phyloP scores from a whole-genome alignment of 2,329 filamentous ascomycete genomes.

The Xylariales sp. region DNA sequence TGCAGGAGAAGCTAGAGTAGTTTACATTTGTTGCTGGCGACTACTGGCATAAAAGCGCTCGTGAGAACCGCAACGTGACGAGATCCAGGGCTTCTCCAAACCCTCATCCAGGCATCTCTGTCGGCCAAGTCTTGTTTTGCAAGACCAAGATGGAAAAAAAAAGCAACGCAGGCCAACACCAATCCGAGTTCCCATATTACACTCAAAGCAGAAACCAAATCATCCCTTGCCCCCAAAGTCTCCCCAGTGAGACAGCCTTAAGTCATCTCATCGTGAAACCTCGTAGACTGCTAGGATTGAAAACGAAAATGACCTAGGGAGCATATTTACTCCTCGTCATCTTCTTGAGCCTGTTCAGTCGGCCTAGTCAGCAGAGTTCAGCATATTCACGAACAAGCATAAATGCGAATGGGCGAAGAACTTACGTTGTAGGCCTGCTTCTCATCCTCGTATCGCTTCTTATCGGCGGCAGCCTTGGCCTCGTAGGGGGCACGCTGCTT shows the following conservation, averaged over 20 bases:
- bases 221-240: neutral
- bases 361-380: slow-evolving; percentile 20
- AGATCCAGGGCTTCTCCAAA: neutral
- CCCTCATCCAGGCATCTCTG: slow-evolving; percentile 1
- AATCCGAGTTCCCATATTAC: slow-evolving; percentile 12
- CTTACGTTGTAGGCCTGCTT: slow-evolving; percentile 90
- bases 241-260: slow-evolving; percentile 5
- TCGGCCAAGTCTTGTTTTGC: slow-evolving; percentile 1
- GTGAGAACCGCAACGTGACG: slow-evolving; percentile 5
- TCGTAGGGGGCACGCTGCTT: slow-evolving; percentile 93
- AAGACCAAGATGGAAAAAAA: too few relatives aligned
- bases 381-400: slow-evolving; percentile 10
- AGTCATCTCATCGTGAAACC: slow-evolving; percentile 5
- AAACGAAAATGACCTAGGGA: slow-evolving; percentile 4
- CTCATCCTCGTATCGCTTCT: slow-evolving; percentile 99
- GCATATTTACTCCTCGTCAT: slow-evolving; percentile 27
- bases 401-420: slow-evolving; percentile 11
- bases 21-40: slow-evolving; percentile 9
- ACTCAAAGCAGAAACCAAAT: slow-evolving; percentile 8
- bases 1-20: slow-evolving; percentile 6
- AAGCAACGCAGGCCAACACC: slow-evolving; percentile 9
- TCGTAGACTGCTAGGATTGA: slow-evolving; percentile 19
- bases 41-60: slow-evolving; percentile 7
- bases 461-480: slow-evolving; percentile 92
- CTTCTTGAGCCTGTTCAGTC: slow-evolving; percentile 53